Percentiles rank a stretch among this genome's conserved stretches.
These are phyloP conservation scores for Colletotrichum sp. DNA, from an alignment of 2,329 filamentous ascomycete species.

Conservation along the genomic window DNA sequence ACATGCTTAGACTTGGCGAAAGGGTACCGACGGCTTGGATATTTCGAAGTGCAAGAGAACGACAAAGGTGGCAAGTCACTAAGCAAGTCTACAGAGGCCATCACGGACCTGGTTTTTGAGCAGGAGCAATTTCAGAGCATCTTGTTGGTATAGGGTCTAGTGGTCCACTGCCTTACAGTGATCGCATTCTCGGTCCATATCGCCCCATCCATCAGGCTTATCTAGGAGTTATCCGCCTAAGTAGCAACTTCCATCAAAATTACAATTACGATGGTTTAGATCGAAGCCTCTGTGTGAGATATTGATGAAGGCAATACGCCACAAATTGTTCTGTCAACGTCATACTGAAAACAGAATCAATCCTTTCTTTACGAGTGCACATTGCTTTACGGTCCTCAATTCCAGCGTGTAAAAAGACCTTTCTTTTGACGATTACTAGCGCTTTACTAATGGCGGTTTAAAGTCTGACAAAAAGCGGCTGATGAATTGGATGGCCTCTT, in stretches of 20 bases:
- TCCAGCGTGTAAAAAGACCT: neutral
- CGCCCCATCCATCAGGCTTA: rapidly evolving
- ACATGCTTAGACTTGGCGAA: neutral
- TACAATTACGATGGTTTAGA: neutral
- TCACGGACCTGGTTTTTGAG: neutral
- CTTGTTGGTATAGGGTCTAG: neutral
- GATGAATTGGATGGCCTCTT: neutral
- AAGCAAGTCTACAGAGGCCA: neutral
- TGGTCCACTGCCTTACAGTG: neutral
- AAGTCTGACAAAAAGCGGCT: neutral
- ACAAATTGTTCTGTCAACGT: neutral
- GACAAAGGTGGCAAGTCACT: neutral
- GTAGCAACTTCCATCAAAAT: neutral
- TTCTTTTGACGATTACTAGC: neutral
- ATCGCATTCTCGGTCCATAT: neutral
- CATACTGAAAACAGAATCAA: neutral
- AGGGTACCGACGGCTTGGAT: neutral
- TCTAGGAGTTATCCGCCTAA: neutral
- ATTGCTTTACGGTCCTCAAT: neutral
- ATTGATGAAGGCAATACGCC: neutral
- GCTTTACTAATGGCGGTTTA: neutral
- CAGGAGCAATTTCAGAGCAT: neutral
- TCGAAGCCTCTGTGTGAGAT: neutral
- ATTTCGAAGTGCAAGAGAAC: neutral
- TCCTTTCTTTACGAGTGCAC: neutral